Conservation (phyloP, 805 yeast species). For the Lipomyces mesembrius region DNA sequence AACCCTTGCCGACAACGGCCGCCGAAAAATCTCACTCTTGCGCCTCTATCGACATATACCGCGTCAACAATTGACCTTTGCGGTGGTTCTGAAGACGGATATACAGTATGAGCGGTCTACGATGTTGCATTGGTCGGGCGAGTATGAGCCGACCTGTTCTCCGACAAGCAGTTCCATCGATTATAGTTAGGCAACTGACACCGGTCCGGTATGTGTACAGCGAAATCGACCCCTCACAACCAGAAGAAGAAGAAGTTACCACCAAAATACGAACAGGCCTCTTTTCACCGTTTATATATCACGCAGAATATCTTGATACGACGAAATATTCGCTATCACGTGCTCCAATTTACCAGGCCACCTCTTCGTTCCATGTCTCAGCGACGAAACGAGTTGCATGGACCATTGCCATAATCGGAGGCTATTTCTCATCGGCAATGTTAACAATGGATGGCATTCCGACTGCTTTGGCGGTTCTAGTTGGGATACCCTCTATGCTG, state of each 20-base stretch:
- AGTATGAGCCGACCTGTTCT: neutral
- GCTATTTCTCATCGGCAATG: slow-evolving; percentile 35
- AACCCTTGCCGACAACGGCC: neutral
- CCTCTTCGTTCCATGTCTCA: slow-evolving; percentile 40
- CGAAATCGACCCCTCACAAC: slow-evolving; percentile 32
- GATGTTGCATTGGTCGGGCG: neutral
- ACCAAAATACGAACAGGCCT: slow-evolving; percentile 25
- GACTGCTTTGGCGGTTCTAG: slow-evolving; percentile 52
- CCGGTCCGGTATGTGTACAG: neutral
- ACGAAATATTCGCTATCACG: slow-evolving; percentile 27
- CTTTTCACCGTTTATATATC: slow-evolving; percentile 27
- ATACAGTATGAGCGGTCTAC: neutral
- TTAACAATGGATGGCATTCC: slow-evolving; percentile 50
- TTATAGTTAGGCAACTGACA: neutral
- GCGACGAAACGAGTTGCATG: slow-evolving; percentile 39
- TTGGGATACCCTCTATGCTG: slow-evolving; percentile 52
- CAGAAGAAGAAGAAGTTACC: slow-evolving; percentile 21
- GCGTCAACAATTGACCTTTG: neutral
- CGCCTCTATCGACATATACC: neutral
- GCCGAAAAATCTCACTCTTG: neutral
- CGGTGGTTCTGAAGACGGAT: neutral
- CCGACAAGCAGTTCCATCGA: neutral
- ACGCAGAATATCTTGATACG: slow-evolving; percentile 16
- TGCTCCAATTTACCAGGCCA: slow-evolving; percentile 38
- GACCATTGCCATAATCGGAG: slow-evolving; percentile 36